A percentile compares a stretch with the other conserved stretches of the same genome.
These are phyloP conservation scores for Aegilops sharonensis DNA, from an alignment of 176 grass and related monocot genomes.

Conservation along the genomic window DNA sequence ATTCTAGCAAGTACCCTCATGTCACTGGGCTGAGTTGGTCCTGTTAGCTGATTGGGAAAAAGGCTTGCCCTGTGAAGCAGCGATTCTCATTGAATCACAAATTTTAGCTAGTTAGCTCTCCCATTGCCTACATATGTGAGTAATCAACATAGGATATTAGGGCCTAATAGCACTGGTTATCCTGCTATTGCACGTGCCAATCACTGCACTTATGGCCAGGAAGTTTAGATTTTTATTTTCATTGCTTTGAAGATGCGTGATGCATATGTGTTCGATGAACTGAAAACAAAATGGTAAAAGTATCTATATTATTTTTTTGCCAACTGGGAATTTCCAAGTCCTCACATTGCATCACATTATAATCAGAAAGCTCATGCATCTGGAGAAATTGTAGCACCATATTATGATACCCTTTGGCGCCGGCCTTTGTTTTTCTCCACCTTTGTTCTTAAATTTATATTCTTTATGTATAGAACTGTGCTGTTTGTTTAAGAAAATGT, in stretches of 20 bases:
- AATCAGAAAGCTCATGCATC: not conserved
- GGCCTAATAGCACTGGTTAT: not conserved
- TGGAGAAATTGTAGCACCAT: not conserved
- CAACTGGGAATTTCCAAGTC: not conserved
- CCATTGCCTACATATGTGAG: not conserved
- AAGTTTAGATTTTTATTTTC: not conserved
- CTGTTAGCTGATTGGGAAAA: not conserved
- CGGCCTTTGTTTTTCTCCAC: not conserved
- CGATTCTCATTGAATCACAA: not conserved
- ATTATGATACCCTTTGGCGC: not conserved
- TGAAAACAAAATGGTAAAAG: not conserved
- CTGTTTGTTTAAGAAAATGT: not conserved
- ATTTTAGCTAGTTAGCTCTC: not conserved
- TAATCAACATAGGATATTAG: conserved; percentile 5
- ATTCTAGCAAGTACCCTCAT: not conserved
- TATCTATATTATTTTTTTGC: not conserved
- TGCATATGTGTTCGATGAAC: not conserved
- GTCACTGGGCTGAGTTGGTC: not conserved
- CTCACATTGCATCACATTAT: conserved; percentile 2
- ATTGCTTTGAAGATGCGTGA: not conserved
- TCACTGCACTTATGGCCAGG: not conserved
- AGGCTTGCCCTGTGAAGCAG: not conserved
- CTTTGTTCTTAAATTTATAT: not conserved
- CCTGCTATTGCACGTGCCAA: conserved; percentile 1
- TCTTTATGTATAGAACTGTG: not conserved